Percentiles rank a stretch among this genome's conserved stretches.
These are phyloP conservation scores for Rhodotorula taiwanensis DNA, from an alignment of 768 basidiomycete species.

Conservation along the genomic window DNA sequence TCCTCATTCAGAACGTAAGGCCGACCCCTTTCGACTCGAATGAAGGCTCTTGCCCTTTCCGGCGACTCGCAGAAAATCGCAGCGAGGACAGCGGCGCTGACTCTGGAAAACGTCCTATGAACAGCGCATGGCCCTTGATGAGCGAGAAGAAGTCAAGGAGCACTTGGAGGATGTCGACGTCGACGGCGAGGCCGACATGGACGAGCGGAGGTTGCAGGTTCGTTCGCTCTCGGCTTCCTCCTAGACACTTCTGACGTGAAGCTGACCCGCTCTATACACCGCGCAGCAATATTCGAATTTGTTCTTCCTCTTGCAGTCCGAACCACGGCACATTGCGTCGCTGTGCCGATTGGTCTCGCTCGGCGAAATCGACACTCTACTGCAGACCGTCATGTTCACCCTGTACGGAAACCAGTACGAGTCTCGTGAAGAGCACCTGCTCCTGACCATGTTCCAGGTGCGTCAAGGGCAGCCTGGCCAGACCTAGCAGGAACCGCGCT, in stretches of 20 bases:
- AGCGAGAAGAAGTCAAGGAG: conserved; percentile 40
- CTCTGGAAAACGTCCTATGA: no score
- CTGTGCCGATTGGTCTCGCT: conserved; percentile 93
- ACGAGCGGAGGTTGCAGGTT: conserved; percentile 70
- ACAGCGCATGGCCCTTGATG: conserved; percentile 39
- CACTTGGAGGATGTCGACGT: conserved; percentile 94
- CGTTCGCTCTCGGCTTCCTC: conserved; percentile 1
- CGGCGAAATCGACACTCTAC: conserved; percentile 94
- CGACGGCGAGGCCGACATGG: conserved; percentile 83
- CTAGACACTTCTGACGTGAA: background rate
- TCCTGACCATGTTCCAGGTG: conserved; percentile 90
- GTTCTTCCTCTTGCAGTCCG: conserved; percentile 96
- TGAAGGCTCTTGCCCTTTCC: no score
- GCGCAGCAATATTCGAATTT: conserved; percentile 90
- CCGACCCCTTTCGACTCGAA: conserved; percentile 42
- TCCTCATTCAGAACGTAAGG: conserved; percentile 98
- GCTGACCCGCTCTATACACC: background rate
- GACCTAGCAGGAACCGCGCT: background rate
- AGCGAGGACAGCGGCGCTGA: no score
- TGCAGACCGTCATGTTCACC: conserved; percentile 99
- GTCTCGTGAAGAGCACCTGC: conserved; percentile 92
- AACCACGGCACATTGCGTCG: conserved; percentile 92
- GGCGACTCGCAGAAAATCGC: no score
- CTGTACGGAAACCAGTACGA: conserved; percentile 99
- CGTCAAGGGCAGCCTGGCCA: conserved; percentile 15